phyloP scores from a whole-genome alignment of 768 basidiomycete genomes.

The Podaxis sp. region DNA sequence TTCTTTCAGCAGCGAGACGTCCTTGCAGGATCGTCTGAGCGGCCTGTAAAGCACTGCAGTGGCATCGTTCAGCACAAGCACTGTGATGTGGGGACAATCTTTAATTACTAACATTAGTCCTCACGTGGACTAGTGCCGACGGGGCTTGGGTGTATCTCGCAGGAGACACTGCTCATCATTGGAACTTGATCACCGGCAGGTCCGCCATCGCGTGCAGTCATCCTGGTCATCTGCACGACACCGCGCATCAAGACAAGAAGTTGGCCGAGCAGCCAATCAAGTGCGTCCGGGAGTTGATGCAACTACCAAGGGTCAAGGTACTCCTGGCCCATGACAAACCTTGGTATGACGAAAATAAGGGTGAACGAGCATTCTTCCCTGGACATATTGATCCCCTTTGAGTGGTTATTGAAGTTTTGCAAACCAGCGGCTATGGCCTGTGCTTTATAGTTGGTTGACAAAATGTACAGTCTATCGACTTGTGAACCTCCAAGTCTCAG shows the following conservation, averaged over 20 bases:
- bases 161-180: conserved; percentile 57
- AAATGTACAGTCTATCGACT: too few species aligned
- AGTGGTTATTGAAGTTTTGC: background rate
- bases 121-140: conserved; percentile 50
- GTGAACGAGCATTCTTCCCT: conserved; percentile 40
- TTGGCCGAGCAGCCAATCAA: conserved; percentile 40
- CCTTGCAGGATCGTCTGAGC: conserved; percentile 91
- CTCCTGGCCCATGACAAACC: conserved; percentile 52
- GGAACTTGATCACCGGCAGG: conserved; percentile 46
- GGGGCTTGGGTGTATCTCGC: conserved; percentile 56
- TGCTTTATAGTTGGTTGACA: too few species aligned
- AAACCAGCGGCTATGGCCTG: background rate
- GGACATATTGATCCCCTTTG: conserved; percentile 29
- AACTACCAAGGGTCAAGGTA: conserved; percentile 39
- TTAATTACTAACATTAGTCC: conserved; percentile 58
- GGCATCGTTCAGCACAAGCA: background rate
- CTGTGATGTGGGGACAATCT: background rate
- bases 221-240: conserved; percentile 27
- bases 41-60: conserved; percentile 62
- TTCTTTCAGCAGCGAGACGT: conserved; percentile 70
- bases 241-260: conserved; percentile 43
- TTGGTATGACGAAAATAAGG: conserved; percentile 50
- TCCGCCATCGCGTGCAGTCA: conserved; percentile 33
- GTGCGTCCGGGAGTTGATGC: conserved; percentile 36
- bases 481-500: background rate